Conservation (phyloP, 495 filamentous ascomycete genomes). For the Aspergillus ostianus region DNA sequence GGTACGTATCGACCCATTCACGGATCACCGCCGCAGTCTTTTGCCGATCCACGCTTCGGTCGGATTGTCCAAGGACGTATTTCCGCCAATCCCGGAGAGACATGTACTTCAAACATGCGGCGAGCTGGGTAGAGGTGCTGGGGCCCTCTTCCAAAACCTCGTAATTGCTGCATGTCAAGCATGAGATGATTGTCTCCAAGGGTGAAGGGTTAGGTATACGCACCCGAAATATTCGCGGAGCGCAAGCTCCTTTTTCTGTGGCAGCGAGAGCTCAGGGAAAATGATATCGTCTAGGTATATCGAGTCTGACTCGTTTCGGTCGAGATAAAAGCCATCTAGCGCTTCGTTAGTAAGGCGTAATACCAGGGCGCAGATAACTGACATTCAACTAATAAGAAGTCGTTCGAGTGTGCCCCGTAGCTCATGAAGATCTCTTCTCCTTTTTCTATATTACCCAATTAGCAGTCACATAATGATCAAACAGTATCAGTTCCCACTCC, state of each 20-base stretch:
- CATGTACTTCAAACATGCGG: conserved; percentile 43
- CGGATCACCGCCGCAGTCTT: conserved; percentile 22
- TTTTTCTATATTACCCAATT: conserved; percentile 23
- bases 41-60: conserved; percentile 15
- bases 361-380: conserved; percentile 9
- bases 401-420: conserved; percentile 73
- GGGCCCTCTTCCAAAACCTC: conserved; percentile 50
- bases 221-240: conserved; percentile 53
- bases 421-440: conserved; percentile 71
- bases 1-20: conserved; percentile 26
- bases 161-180: conserved; percentile 41
- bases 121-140: conserved; percentile 61
- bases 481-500: background rate
- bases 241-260: conserved; percentile 45
- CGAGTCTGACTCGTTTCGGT: conserved; percentile 60
- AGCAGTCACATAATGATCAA: background rate
- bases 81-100: conserved; percentile 29
- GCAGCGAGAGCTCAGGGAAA: conserved; percentile 39
- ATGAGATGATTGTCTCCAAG: background rate
- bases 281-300: conserved; percentile 61
- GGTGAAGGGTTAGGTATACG: background rate
- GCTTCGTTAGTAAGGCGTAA: background rate
- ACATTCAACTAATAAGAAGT: conserved; percentile 73
- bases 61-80: conserved; percentile 25
- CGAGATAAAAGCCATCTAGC: conserved; percentile 65